Base-by-base conservation (phyloP, 2,329 filamentous ascomycete genomes). In the Aspergillus viridinutans region DNA sequence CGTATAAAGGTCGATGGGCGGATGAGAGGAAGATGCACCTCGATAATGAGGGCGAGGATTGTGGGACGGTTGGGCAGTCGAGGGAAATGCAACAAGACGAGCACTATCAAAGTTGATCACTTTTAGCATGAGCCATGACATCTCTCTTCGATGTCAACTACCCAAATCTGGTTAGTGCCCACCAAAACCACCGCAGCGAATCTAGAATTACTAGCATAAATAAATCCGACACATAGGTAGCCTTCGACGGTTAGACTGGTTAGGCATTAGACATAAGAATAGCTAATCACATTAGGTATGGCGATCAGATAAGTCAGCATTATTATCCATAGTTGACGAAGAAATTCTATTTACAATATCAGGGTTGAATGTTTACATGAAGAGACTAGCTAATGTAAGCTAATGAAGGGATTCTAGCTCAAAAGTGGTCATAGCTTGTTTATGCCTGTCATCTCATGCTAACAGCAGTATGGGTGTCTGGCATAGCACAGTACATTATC, bases 71-170 rank as follows among this genome's bases (percentile, higher is more conserved):
- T 40, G 50, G 50, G 23, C n/a, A 40, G 52, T 29, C 29, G 53
- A 40, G 14, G 26, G 32, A 54, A 50, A 50, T 54, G 56, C 51
- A 42, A 54, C 56, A 51, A 57, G 62, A 59, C 14, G 20, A 17
- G 9, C 42, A 45, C 42, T 45, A 45, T 45, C 42, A 45, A 47
- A 47, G 43, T 47, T 47, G 52, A 54, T 29, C 45, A 35, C 48
- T 58, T 55, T 61, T 59, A 60, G 59, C 57, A 60, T 61, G 55
- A 67, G 61, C 56, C 59, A 67, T 67, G 64, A 61, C 66, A 66
- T 67, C 63, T 35, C 32, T 35, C 32, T 17, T 35, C 59, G 52
- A 68, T 69, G 66, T 68, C 65, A 67, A 66, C 57, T 60, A 52
- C 28, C 62, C 59, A 55, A 53, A 67, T 62, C 56, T 28, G 63